A percentile compares a stretch with the other conserved stretches of the same genome.
Evolutionary conservation across 306 rosid species (phyloP).

Genomic region (Senna siamea): DNA sequence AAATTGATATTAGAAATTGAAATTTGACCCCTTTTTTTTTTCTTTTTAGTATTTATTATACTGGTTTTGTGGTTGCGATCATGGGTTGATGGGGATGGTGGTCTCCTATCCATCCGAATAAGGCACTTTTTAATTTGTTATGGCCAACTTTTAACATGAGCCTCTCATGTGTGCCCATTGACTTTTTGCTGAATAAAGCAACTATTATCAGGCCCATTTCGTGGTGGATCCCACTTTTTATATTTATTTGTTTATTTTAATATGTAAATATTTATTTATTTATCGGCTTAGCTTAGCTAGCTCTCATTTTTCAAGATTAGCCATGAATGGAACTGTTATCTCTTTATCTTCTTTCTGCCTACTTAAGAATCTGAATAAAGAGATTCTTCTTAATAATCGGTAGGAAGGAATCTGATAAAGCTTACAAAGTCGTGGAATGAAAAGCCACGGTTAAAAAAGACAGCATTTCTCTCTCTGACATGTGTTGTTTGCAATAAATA

Average conservation of each 20-base stretch:
- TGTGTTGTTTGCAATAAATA: conserved; percentile 19
- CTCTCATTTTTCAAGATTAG: conserved; percentile 22
- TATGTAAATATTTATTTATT: conserved; percentile 16
- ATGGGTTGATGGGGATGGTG: conserved; percentile 31
- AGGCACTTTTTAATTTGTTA: conserved; percentile 42
- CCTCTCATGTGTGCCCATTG: conserved; percentile 57
- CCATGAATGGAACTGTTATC: conserved; percentile 1
- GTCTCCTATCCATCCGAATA: conserved; percentile 35
- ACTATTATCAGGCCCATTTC: conserved; percentile 31
- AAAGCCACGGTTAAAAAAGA: conserved; percentile 16
- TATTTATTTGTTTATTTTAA: neutral
- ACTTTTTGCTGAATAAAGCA: neutral
- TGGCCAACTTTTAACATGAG: conserved; percentile 54
- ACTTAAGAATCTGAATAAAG: conserved; percentile 37
- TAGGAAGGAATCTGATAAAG: conserved; percentile 44
- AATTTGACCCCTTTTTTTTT: conserved; percentile 38
- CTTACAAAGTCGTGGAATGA: conserved; percentile 12
- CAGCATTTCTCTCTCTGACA: neutral
- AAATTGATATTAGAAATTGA: conserved; percentile 12
- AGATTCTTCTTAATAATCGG: conserved; percentile 18
- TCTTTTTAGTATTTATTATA: neutral
- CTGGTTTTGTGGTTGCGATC: conserved; percentile 33
- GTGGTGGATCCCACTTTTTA: conserved; percentile 21
- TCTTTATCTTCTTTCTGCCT: conserved; percentile 9
- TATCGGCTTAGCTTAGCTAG: conserved; percentile 31